Evolutionary conservation across 176 grass and related monocot species (phyloP), one percentile per base, ranked within the genome.

Genomic region (Melocanna baccifera): DNA sequence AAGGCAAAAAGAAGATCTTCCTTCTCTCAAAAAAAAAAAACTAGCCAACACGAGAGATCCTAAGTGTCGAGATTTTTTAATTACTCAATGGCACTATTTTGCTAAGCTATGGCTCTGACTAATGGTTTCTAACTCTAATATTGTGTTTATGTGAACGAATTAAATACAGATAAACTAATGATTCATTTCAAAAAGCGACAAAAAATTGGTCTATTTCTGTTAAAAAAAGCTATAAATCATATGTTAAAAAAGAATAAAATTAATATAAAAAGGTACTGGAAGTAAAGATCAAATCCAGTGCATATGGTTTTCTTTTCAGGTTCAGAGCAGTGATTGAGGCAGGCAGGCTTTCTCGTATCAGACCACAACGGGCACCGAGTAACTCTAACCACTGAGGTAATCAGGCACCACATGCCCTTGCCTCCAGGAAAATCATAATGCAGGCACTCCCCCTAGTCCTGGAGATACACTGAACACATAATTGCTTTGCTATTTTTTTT

Each of bases 381-480:
- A 8, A 19, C 40, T 55, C 59, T 47, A 19, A 29, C 16, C 7
- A 53, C 29, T 84, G 14, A 55, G 40, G 39, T n/a, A 30, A 72
- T 52, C 71, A 83, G 46, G 50, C 50, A 61, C 50, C 82, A 85
- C 62, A 28, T 84, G 81, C 26, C 57, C 67, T 48, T 88, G 81
- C 84, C 30, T 67, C 81, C 16, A 80, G 81, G 39, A 9, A 45
- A 84, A 39, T 1, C 75, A 73, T 88, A 42, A 71, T 63, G 14
- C 52, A 16, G 32, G 50, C 4, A 7, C 56, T 41, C 3, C 40
- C 40, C 41, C 1, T 20, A 40, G 39, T 0, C 39, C 6, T 2
- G 13, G 1, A 59, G 25, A 26, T 7, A 10, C 47, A 36, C 25
- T 4, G 6, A 18, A 25, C 75, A 29, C 55, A 63, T 22, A 71